A percentile compares a stretch with the other conserved stretches of the same genome.
Conservation (phyloP, 352 stramenopile genomes). For the Phytophthora foliorum region DNA sequence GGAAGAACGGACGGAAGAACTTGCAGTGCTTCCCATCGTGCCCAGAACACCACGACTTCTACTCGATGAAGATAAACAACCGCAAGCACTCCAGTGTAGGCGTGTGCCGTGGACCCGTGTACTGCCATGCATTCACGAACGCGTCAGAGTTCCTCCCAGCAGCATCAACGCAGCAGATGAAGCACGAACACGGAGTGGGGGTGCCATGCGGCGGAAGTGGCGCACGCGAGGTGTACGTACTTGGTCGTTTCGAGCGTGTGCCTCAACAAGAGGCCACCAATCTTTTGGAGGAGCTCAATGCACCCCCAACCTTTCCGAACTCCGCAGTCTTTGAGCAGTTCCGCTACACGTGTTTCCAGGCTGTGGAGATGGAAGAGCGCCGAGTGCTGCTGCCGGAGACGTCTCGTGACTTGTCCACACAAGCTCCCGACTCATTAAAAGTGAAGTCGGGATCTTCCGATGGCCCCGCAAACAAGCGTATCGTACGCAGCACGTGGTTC, state of each 20-base stretch:
- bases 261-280: constrained; percentile 70
- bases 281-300: constrained; percentile 50
- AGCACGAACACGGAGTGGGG: constrained; percentile 56
- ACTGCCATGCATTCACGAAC: constrained; percentile 74
- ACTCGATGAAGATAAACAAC: constrained; percentile 93
- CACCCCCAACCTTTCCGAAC: constrained; percentile 54
- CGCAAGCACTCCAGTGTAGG: constrained; percentile 88
- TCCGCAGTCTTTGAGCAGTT: constrained; percentile 76
- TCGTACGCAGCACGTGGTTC: constrained; percentile 84
- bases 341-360: constrained; percentile 84
- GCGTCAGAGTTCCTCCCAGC: constrained; percentile 35
- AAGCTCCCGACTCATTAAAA: constrained; percentile 2
- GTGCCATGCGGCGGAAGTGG: constrained; percentile 51
- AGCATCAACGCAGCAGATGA: constrained; percentile 61
- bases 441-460: constrained; percentile 3
- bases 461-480: constrained; percentile 12
- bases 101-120: constrained; percentile 82
- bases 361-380: constrained; percentile 83
- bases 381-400: constrained; percentile 44
- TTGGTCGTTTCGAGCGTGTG: constrained; percentile 85
- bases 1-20: constrained; percentile 93
- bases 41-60: constrained; percentile 90
- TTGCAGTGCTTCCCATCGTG: constrained; percentile 91
- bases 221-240: constrained; percentile 71
- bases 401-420: constrained; percentile 5